Evolutionary conservation across 2,329 filamentous ascomycete species (phyloP).

Genomic region (Rugonectria rugulosa): DNA sequence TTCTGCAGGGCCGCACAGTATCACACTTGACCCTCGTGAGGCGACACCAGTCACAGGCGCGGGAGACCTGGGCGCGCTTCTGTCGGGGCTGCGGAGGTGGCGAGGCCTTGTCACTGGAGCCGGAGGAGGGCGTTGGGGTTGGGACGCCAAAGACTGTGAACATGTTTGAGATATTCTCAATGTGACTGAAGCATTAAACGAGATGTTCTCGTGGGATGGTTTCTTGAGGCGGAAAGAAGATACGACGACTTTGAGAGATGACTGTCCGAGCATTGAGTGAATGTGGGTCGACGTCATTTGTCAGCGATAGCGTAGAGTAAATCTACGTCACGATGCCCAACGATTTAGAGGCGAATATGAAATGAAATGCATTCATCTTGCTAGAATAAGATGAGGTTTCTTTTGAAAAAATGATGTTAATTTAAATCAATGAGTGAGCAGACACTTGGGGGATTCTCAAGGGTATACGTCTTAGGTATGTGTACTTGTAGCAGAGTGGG

Average conservation of each 20-base stretch:
- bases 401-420: background rate
- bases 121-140: constrained; percentile 23
- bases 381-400: background rate
- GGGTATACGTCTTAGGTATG: too few species aligned
- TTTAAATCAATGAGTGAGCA: background rate
- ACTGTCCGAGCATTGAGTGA: too few species aligned
- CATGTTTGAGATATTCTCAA: constrained; percentile 14
- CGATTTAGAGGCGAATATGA: too few species aligned
- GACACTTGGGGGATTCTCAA: background rate
- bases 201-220: too few species aligned
- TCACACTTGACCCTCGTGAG: constrained; percentile 41
- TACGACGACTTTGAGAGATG: too few species aligned
- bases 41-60: constrained; percentile 43
- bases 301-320: too few species aligned
- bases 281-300: too few species aligned
- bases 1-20: constrained; percentile 37
- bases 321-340: too few species aligned
- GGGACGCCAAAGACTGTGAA: constrained; percentile 35
- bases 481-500: too few species aligned
- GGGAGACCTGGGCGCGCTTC: constrained; percentile 41
- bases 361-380: background rate
- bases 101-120: constrained; percentile 25
- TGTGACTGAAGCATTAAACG: background rate
- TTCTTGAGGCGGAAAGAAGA: too few species aligned
- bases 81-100: constrained; percentile 32